Evolutionary conservation across 306 rosid species (phyloP), one percentile per base, ranked within the genome.

Genomic region (Astragalus glycyphyllos): DNA sequence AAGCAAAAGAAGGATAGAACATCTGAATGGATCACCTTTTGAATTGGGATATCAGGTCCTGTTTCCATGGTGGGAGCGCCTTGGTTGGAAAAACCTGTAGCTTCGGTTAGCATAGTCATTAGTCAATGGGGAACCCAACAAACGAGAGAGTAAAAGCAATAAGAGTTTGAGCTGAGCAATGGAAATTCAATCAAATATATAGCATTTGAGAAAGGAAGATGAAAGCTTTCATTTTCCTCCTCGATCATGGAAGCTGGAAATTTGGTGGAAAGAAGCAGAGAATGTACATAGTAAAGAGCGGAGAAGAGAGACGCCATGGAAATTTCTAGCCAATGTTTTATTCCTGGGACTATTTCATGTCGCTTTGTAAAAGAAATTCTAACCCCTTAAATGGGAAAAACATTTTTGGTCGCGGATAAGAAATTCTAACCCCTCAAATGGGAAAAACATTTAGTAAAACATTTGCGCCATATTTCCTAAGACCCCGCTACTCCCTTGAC

Each of bases 241-340:
- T 37, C 50, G 84, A 74, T 37, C 73, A 74, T 62, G 44, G 73
- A 23, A 63, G 70, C 15, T 31, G 49, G 46, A 70, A 70, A 54
- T 45, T 44, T 9, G 12, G 11, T 55, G 68, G 62, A 41, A 48
- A 69, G 34, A 69, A 69, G 40, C 12, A 15, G 63, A 58, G 17
- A 74, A 51, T 32, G 72, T 68, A 68, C 69, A 61, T 79, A 74
- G 77, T 54, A 68, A 79, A 10, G 14, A 34, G 50, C 61, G 20
- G 63, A 74, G 77, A 74, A n/a, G 57, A 74, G 80, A 74, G 57
- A 70, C 58, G 56, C 80, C 77, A 69, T 55, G 48, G 73, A 68
- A 65, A 74, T 26, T 26, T 26, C 31, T 26, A 2, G 31, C 31
- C 31, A 26, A 26, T 26, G 3, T 26, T 1, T 26, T 26, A 26